Percentiles rank a stretch among this genome's conserved stretches.
These are phyloP conservation scores for Cystobasidium sp. DNA, from an alignment of 1,284 basidiomycete genomes.

Conservation along the genomic window DNA sequence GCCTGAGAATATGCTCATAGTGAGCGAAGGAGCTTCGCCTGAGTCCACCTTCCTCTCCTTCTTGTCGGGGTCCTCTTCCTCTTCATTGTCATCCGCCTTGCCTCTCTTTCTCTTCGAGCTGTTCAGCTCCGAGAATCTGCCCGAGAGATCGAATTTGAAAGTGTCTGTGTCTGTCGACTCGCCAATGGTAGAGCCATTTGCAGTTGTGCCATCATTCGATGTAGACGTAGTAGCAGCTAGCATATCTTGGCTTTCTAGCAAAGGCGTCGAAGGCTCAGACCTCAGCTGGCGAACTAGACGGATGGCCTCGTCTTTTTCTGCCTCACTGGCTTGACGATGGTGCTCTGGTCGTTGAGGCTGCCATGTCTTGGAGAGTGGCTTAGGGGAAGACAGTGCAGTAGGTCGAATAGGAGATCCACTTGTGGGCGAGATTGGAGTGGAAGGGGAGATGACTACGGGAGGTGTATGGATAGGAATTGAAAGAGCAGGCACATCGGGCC, in stretches of 20 bases:
- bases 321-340: conserved; percentile 24
- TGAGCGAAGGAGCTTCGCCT: conserved; percentile 63
- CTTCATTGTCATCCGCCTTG: conserved; percentile 18
- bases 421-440: conserved; percentile 13
- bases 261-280: conserved; percentile 37
- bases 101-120: conserved; percentile 38
- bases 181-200: conserved; percentile 7
- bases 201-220: neutral
- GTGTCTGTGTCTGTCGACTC: conserved; percentile 8
- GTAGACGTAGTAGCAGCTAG: neutral
- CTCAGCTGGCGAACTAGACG: conserved; percentile 30
- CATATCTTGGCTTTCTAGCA: conserved; percentile 17
- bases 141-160: conserved; percentile 35
- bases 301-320: conserved; percentile 31
- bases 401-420: neutral
- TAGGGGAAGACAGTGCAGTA: conserved; percentile 1
- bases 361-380: conserved; percentile 1
- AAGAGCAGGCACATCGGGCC: conserved; percentile 8
- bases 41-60: conserved; percentile 29
- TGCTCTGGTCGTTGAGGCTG: conserved; percentile 3
- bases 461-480: conserved; percentile 16
- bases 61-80: conserved; percentile 15
- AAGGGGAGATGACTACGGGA: conserved; percentile 34
- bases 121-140: conserved; percentile 12
- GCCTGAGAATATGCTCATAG: conserved; percentile 77